These are phyloP conservation scores for Saturnispora halmiae DNA, from an alignment of 805 yeast species.

Conservation along the genomic window DNA sequence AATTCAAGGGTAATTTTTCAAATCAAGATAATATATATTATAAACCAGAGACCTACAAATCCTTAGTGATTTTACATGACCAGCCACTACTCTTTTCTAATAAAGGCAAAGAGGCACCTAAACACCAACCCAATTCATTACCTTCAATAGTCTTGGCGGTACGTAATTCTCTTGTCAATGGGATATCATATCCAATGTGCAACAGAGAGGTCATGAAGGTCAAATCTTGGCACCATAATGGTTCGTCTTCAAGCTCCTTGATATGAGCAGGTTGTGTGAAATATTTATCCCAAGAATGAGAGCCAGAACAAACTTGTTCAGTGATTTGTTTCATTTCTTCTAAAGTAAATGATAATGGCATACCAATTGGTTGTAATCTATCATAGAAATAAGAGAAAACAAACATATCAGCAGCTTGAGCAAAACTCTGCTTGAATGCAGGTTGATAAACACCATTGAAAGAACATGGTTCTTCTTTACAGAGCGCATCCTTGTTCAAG, in stretches of 20 bases:
- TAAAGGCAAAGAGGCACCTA: slow-evolving; percentile 93
- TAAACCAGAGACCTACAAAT: slow-evolving; percentile 9
- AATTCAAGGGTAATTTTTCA: background rate
- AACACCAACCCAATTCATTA: slow-evolving; percentile 97
- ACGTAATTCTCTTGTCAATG: slow-evolving; percentile 77
- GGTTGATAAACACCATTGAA: slow-evolving; percentile 98
- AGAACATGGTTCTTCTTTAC: slow-evolving; percentile 76
- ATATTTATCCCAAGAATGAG: slow-evolving; percentile 58
- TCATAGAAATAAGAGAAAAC: slow-evolving; percentile 94
- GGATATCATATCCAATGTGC: slow-evolving; percentile 96
- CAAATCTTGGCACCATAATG: slow-evolving; percentile 90
- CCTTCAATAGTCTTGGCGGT: slow-evolving; percentile 85
- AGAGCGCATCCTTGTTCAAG: slow-evolving; percentile 73
- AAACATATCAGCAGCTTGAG: slow-evolving; percentile 64
- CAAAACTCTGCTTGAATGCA: slow-evolving; percentile 69
- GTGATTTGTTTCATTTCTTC: slow-evolving; percentile 79
- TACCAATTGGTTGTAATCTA: slow-evolving; percentile 86
- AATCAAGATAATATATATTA: background rate
- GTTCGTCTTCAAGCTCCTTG: slow-evolving; percentile 60
- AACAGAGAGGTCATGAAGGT: slow-evolving; percentile 83
- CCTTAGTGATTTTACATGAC: slow-evolving; percentile 48
- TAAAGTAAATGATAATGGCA: slow-evolving; percentile 84
- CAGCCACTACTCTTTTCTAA: slow-evolving; percentile 60
- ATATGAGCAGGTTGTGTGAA: slow-evolving; percentile 61
- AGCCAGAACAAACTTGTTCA: slow-evolving; percentile 77